These are phyloP conservation scores for Trapa incisa DNA, from an alignment of 345 rosid genomes.

Conservation along the genomic window DNA sequence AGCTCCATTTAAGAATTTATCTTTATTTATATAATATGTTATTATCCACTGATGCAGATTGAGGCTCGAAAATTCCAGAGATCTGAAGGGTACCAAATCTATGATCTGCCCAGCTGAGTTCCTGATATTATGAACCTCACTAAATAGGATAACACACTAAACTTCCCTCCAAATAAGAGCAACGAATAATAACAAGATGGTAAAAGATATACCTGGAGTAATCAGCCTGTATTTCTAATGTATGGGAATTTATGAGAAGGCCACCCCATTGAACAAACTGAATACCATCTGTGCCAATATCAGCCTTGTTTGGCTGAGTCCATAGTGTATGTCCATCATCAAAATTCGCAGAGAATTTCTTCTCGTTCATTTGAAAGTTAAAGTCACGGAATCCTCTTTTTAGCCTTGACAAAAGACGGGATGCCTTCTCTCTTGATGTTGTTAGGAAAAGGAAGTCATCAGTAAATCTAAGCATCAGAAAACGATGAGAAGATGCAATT, in stretches of 20 bases:
- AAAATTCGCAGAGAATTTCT: constrained; percentile 54
- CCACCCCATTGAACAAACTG: constrained; percentile 74
- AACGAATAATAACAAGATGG: not conserved
- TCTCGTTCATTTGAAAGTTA: constrained; percentile 69
- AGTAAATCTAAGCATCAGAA: constrained; percentile 49
- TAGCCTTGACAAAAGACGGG: constrained; percentile 36
- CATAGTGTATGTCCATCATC: constrained; percentile 22
- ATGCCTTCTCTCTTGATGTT: constrained; percentile 60
- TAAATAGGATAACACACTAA: not conserved
- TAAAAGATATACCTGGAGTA: constrained; percentile 41
- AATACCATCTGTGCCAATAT: constrained; percentile 40
- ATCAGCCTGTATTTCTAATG: constrained; percentile 78
- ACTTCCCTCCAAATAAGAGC: not conserved
- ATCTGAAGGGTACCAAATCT: not conserved
- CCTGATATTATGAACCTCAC: no score
- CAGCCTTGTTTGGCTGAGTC: constrained; percentile 28
- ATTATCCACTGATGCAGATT: not conserved
- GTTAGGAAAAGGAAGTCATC: constrained; percentile 77
- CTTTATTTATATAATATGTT: not conserved
- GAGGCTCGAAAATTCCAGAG: not conserved
- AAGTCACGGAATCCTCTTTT: constrained; percentile 52
- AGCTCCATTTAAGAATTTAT: not conserved
- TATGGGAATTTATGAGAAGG: constrained; percentile 48
- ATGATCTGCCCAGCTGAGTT: not conserved
- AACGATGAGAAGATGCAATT: constrained; percentile 17